Base-by-base conservation (phyloP, 2,329 filamentous ascomycete species). In the Leptographium galeiforme region DNA sequence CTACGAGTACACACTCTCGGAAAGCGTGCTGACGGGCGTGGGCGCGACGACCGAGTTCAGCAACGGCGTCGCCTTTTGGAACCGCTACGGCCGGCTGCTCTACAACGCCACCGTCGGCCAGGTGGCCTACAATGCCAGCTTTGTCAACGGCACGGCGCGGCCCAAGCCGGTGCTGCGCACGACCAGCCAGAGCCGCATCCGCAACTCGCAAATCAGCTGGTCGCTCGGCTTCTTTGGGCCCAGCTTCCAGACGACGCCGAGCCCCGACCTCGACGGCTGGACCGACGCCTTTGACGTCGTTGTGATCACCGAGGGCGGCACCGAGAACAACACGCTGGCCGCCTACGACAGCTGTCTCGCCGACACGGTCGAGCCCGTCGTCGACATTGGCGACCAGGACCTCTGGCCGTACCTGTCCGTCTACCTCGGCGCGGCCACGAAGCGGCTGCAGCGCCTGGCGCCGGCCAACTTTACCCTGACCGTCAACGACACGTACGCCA, bases 181-280 rank as follows among this genome's bases (percentile, higher is more conserved):
- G 0, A 80, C 77, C 0, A 68, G 68, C 43, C 76, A 79, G 61
- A 70, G 68, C 12, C 69, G 77, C 33, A 80, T 80, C 45, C 61
- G 73, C 55, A 77, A 79, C 62, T 76, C 72, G n/a, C 65, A 74
- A 58, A 73, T 76, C 59, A 72, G 67, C 56, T 77, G 74, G 74
- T 68, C 72, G 1, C 63, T 77, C 4, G 73, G 74, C 13, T 77
- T 76, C 64, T 77, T 77, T 61, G 69, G 76, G 43, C 70, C 71
- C 10, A 72, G 67, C 30, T 74, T 69, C 59, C 62, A 67, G 46
- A 55, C 61, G 2, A 61, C 61, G 7, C 66, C 68, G 4, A 63
- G 71, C 48, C 66, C 68, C 4, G 65, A 59, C 5, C 58, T 75
- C n/a, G 60, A 59, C 13, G 66, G 68, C 57, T 69, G 67, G 57